Percentiles rank a stretch among this genome's conserved stretches.
Conservation (phyloP, 2,329 filamentous ascomycete species). For the Shiraia bambusicola region DNA sequence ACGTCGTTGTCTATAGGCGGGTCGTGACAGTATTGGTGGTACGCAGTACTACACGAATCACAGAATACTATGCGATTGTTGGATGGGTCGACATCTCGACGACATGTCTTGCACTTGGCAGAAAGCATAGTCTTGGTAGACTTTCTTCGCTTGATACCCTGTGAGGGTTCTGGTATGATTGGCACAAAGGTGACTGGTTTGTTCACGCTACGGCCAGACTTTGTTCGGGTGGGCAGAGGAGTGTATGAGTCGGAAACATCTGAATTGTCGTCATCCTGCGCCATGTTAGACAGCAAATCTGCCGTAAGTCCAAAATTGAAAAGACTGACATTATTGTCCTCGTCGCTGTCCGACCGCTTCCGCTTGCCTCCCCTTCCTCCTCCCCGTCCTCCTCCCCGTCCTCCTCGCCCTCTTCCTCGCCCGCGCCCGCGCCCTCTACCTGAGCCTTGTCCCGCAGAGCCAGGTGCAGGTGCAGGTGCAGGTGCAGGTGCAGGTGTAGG, state of each 20-base stretch:
- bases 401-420: slow-evolving; percentile 38
- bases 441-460: slow-evolving; percentile 37
- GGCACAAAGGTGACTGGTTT: slow-evolving; percentile 67
- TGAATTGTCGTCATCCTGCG: slow-evolving; percentile 38
- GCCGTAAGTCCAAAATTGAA: not conserved
- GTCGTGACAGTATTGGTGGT: slow-evolving; percentile 81
- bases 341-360: slow-evolving; percentile 42
- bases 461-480: too few species aligned
- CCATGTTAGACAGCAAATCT: slow-evolving; percentile 16
- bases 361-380: slow-evolving; percentile 43
- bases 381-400: slow-evolving; percentile 39
- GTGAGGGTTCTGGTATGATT: slow-evolving; percentile 52
- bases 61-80: slow-evolving; percentile 84
- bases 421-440: slow-evolving; percentile 41
- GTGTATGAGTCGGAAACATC: slow-evolving; percentile 51
- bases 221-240: slow-evolving; percentile 65
- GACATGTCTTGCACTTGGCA: slow-evolving; percentile 70
- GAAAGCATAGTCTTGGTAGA: slow-evolving; percentile 55
- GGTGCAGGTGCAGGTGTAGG: slow-evolving; percentile 23
- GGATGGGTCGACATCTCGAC: slow-evolving; percentile 68
- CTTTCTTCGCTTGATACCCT: slow-evolving; percentile 58
- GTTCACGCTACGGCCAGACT: slow-evolving; percentile 72
- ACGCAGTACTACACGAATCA: slow-evolving; percentile 75
- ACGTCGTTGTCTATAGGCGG: slow-evolving; percentile 71
- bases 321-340: slow-evolving; percentile 38